phyloP scores from a whole-genome alignment of 1,139 yeast genomes.

The Saccharomyces hybrid region DNA sequence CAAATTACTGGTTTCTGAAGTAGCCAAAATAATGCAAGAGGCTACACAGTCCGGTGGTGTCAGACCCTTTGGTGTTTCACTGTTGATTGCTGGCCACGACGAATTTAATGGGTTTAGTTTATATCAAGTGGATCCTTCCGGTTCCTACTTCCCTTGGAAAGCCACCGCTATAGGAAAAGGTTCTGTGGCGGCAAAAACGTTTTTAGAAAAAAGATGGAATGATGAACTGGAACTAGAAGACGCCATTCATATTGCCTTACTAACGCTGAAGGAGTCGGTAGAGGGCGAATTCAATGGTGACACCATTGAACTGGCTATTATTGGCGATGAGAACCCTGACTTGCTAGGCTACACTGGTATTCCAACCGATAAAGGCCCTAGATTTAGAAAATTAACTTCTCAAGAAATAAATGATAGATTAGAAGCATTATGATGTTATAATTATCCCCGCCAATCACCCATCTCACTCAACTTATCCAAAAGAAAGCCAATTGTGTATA shows the following conservation, averaged over 20 bases:
- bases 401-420: constrained; percentile 94
- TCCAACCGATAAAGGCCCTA: constrained; percentile 67
- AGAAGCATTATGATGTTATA: constrained; percentile 55
- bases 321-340: constrained; percentile 77
- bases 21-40: constrained; percentile 95
- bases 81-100: constrained; percentile 91
- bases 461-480: background rate
- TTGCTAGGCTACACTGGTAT: constrained; percentile 82
- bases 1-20: constrained; percentile 83
- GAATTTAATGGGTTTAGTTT: constrained; percentile 72
- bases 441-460: background rate
- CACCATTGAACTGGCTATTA: constrained; percentile 85
- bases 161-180: constrained; percentile 99
- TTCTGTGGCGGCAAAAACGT: constrained; percentile 88
- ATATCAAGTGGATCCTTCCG: constrained; percentile 97
- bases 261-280: constrained; percentile 91
- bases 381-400: constrained; percentile 74
- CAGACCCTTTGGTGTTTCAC: constrained; percentile 58
- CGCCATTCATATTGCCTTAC: constrained; percentile 91
- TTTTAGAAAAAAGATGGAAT: constrained; percentile 96
- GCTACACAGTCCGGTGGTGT: constrained; percentile 94
- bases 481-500: background rate
- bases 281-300: constrained; percentile 98
- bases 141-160: constrained; percentile 99
- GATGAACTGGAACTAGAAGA: constrained; percentile 95